Conservation (phyloP, 148 eudicot species). For the Chenopodium formosanum region DNA sequence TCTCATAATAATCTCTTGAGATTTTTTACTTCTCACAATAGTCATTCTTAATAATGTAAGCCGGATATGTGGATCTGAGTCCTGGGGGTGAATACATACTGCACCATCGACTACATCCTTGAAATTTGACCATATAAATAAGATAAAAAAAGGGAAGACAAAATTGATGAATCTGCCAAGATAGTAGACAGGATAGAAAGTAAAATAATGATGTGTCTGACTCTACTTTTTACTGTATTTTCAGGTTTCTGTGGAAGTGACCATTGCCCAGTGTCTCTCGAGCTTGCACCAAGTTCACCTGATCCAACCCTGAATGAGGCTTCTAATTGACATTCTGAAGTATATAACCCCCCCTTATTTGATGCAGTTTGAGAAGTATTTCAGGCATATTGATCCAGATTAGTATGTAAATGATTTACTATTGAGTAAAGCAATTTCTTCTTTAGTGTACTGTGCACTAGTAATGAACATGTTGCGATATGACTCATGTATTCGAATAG, state of each 20-base stretch:
- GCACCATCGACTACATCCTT: neutral
- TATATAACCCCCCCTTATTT: neutral
- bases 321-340: slow-evolving; percentile 1
- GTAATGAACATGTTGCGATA: neutral
- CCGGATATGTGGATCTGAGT: too few species aligned
- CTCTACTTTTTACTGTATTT: slow-evolving; percentile 12
- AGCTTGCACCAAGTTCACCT: slow-evolving; percentile 48
- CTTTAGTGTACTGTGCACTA: neutral
- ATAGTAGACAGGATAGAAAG: too few species aligned
- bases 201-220: neutral
- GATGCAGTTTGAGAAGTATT: neutral
- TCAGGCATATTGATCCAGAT: neutral
- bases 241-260: slow-evolving; percentile 96
- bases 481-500: neutral
- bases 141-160: neutral
- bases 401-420: slow-evolving; percentile 9
- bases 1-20: neutral
- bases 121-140: neutral
- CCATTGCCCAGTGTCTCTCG: slow-evolving; percentile 90
- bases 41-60: neutral
- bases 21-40: neutral
- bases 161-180: neutral
- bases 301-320: slow-evolving; percentile 25
- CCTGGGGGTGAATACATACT: neutral
- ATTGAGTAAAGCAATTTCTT: neutral